Conservation (phyloP, 2,329 filamentous ascomycete species). For the Pestalotiopsis fici region DNA sequence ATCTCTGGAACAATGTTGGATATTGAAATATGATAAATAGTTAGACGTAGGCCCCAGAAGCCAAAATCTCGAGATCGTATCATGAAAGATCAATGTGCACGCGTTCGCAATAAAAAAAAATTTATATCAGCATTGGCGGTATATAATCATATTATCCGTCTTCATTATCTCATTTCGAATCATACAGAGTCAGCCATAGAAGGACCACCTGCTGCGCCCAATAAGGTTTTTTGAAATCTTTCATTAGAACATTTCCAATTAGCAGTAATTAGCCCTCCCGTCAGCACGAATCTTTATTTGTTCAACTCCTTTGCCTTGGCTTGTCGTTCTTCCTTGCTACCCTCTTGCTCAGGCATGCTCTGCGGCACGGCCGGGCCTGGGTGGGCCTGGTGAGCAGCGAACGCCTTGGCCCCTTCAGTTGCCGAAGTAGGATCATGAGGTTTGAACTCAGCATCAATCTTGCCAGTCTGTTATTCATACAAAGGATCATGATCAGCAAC, state of each 20-base stretch:
- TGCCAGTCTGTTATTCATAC: slow-evolving; percentile 23
- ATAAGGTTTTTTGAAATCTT: background rate
- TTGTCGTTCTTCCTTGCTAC: slow-evolving; percentile 68
- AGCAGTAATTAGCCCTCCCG: background rate
- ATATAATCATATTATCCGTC: too few relatives aligned
- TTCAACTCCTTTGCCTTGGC: slow-evolving; percentile 68
- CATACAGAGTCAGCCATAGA: background rate
- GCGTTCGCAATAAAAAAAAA: background rate
- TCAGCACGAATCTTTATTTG: slow-evolving; percentile 39
- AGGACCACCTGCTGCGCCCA: background rate
- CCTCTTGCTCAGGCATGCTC: slow-evolving; percentile 58
- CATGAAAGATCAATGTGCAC: background rate
- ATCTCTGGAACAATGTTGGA: too few relatives aligned
- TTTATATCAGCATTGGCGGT: too few relatives aligned
- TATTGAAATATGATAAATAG: too few relatives aligned
- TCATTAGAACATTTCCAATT: background rate
- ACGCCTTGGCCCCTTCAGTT: slow-evolving; percentile 34
- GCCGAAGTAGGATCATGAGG: slow-evolving; percentile 33
- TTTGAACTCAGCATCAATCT: slow-evolving; percentile 38
- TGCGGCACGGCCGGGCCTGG: slow-evolving; percentile 60
- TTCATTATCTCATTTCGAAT: background rate
- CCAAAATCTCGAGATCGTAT: too few relatives aligned
- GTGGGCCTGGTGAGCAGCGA: slow-evolving; percentile 53
- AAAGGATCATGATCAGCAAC: background rate
- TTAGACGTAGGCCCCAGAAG: too few relatives aligned